Evolutionary conservation across 108 stramenopile genomes (phyloP).

Genomic region (Parietichytrium sp.): DNA sequence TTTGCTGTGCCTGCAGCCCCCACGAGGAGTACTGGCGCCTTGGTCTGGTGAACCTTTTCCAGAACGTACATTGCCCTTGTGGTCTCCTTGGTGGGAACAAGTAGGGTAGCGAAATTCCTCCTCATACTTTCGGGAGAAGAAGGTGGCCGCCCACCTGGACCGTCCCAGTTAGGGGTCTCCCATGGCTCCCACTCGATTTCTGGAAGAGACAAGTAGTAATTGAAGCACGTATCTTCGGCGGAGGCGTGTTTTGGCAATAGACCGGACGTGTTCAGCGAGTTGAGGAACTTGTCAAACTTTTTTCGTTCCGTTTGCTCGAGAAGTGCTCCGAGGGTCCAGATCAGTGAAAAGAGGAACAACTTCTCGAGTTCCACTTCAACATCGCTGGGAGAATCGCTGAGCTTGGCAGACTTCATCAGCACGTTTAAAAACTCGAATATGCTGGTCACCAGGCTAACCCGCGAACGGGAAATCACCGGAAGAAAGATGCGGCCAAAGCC

Average conservation of each 20-base stretch:
- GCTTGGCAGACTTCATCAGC: slow-evolving; percentile 51
- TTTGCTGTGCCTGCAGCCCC: slow-evolving; percentile 66
- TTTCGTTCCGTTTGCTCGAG: slow-evolving; percentile 49
- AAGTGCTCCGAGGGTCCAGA: slow-evolving; percentile 55
- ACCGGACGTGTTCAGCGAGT: neutral
- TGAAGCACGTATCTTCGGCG: slow-evolving; percentile 45
- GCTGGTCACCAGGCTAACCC: slow-evolving; percentile 54
- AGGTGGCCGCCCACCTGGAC: slow-evolving; percentile 22
- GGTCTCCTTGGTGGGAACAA: slow-evolving; percentile 57
- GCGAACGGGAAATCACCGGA: slow-evolving; percentile 47
- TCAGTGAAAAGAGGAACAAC: slow-evolving; percentile 47
- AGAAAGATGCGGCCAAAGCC: slow-evolving; percentile 46
- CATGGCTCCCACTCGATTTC: slow-evolving; percentile 55
- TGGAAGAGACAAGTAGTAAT: slow-evolving; percentile 7
- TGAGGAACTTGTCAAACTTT: slow-evolving; percentile 46
- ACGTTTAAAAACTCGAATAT: slow-evolving; percentile 48
- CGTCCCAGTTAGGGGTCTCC: slow-evolving; percentile 46
- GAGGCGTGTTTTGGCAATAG: neutral
- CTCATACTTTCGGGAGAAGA: too few relatives aligned
- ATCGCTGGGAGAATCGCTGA: slow-evolving; percentile 47
- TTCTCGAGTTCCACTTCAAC: slow-evolving; percentile 50
- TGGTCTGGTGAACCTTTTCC: slow-evolving; percentile 42
- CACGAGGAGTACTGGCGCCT: slow-evolving; percentile 53
- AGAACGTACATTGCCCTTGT: slow-evolving; percentile 50
- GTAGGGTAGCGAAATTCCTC: slow-evolving; percentile 49